A percentile compares a stretch with the other conserved stretches of the same genome.
Evolutionary conservation across 75 land plant genomes (phyloP).

Genomic region (Ceratopteris richardii): DNA sequence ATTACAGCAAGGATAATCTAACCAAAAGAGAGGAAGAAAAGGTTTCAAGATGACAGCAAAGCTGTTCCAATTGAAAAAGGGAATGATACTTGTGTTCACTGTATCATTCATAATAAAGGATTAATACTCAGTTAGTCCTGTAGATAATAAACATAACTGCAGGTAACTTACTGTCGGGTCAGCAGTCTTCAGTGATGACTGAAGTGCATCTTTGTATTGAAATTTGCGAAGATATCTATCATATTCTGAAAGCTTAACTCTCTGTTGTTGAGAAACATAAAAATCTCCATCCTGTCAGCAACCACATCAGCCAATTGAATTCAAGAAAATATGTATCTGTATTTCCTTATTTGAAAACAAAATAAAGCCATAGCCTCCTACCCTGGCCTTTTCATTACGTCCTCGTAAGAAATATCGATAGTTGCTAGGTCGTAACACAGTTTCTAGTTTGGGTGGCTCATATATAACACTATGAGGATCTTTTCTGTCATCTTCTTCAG

Average conservation of each 20-base stretch:
- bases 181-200: slow-evolving; percentile 33
- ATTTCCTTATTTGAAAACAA: slow-evolving; percentile 2
- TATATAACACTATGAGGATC: neutral
- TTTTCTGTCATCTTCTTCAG: neutral
- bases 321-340: too few species aligned
- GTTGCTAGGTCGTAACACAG: slow-evolving; percentile 38
- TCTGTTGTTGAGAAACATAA: slow-evolving; percentile 28
- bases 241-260: slow-evolving; percentile 48
- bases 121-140: neutral
- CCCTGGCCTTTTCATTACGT: slow-evolving; percentile 51
- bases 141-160: neutral
- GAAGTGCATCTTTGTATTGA: slow-evolving; percentile 75
- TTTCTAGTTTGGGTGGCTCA: slow-evolving; percentile 12
- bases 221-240: slow-evolving; percentile 70
- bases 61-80: too few species aligned
- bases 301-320: too few species aligned
- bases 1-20: slow-evolving; percentile 67
- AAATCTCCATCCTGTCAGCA: slow-evolving; percentile 49
- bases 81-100: neutral
- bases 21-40: neutral
- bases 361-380: slow-evolving; percentile 2
- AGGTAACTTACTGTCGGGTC: slow-evolving; percentile 32
- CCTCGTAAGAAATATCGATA: slow-evolving; percentile 82
- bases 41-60: too few species aligned
- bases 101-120: neutral